Evolutionary conservation across 768 basidiomycete genomes (phyloP).

Genomic region (Mycena crocata): DNA sequence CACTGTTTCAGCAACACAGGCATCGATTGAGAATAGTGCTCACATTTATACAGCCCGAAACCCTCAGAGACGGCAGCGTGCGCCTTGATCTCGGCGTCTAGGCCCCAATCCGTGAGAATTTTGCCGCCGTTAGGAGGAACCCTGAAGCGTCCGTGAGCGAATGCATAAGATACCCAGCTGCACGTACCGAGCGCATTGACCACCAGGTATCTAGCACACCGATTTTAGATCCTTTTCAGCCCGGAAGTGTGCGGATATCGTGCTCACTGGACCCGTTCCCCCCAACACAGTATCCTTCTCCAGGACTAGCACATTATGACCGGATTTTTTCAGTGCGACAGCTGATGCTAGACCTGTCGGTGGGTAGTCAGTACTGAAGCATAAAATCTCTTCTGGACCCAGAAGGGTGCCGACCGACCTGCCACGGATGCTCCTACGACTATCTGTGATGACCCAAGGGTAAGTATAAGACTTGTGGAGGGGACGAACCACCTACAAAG

Average conservation of each 20-base stretch:
- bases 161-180: neutral
- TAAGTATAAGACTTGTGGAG: no score
- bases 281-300: conserved; percentile 18
- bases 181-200: neutral
- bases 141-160: neutral
- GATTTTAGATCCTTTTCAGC: neutral
- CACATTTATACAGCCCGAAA: conserved; percentile 22
- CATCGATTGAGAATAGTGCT: neutral
- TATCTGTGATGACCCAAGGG: no score
- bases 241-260: no score
- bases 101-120: conserved; percentile 25
- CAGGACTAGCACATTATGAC: conserved; percentile 20
- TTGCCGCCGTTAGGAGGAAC: conserved; percentile 29
- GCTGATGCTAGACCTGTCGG: conserved; percentile 24
- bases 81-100: conserved; percentile 1
- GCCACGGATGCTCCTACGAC: conserved; percentile 4
- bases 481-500: no score
- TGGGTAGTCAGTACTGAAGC: neutral
- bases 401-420: neutral
- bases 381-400: neutral
- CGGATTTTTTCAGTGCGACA: conserved; percentile 16
- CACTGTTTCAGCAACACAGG: neutral
- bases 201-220: neutral
- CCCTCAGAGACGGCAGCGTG: neutral
- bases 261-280: conserved; percentile 3